Base-by-base conservation (phyloP, 2,329 filamentous ascomycete genomes). In the Ophiostoma quercus region DNA sequence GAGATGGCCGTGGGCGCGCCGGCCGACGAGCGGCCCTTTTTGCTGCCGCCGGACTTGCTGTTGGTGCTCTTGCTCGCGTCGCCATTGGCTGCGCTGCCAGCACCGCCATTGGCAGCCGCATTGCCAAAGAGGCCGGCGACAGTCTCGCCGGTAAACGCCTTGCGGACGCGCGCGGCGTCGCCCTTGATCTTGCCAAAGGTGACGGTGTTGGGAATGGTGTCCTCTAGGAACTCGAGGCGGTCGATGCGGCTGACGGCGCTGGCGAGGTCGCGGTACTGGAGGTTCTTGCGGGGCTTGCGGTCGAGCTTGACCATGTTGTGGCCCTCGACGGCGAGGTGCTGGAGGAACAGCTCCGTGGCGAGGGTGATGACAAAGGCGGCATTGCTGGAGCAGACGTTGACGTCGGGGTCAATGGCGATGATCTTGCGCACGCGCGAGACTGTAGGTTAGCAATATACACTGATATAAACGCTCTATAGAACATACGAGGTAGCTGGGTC, bases 351-450 rank as follows among this genome's bases (percentile, higher is more conserved):
- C 81, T 99, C 95, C 3, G 95, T 94, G 29, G 95, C 95, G 71
- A 97, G 85, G 1, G 94, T 94, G 76, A 98, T 96, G 70, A 94
- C 89, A 78, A 98, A 98, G 25, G 94, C 91, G 69, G 94, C 94
- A 77, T 96, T 96, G 79, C 94, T 96, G 66, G 94, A 96, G 79
- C 92, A 96, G 77, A 91, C 87, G 73, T 83, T 84, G 72, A 97
- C 91, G 73, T 97, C 94, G 62, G 92, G 88, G 79, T 99, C 95
- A 71, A 92, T 86, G 67, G 88, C 86, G 72, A 99, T 92, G 77
- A 99, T 97, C 81, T 96, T 97, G 81, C 97, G 97, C 71, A 99
- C 92, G 76, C 95, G 88, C 22, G 95, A 92, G 70, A 98, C 95
- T 98, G 73, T 63, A 2, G 47, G 25, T 11, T 16, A 43, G 7